Percentiles rank a stretch among this genome's conserved stretches.
These are phyloP conservation scores for Lyophyllum semitale DNA, from an alignment of 768 basidiomycete species.

Conservation along the genomic window DNA sequence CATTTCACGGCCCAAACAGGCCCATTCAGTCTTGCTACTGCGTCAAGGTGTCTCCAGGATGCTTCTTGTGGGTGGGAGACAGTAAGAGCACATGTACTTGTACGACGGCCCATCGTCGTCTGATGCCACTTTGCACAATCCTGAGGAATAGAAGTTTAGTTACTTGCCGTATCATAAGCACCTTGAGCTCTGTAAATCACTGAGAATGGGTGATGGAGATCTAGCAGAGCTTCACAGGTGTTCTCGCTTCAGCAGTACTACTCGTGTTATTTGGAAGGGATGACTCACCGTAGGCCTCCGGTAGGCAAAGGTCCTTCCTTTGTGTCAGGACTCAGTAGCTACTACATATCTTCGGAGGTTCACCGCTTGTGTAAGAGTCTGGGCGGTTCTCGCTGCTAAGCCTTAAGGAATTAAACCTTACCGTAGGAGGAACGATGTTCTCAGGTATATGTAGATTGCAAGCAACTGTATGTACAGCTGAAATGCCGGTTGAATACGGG, in stretches of 20 bases:
- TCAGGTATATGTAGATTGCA: not conserved
- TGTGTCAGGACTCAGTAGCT: too few relatives aligned
- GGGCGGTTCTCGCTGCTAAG: not conserved
- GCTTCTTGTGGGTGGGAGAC: not conserved
- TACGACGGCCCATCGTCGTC: not conserved
- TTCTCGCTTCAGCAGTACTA: too few relatives aligned
- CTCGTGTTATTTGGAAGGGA: not conserved
- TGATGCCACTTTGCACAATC: not conserved
- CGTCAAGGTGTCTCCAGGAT: not conserved
- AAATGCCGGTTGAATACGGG: not conserved
- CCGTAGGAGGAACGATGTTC: constrained; percentile 2
- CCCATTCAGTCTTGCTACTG: not conserved
- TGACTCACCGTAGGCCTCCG: not conserved
- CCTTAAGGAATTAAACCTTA: constrained; percentile 2
- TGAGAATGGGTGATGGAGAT: too few relatives aligned
- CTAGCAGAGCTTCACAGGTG: too few relatives aligned
- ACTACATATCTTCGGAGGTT: too few relatives aligned
- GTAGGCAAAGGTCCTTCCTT: too few relatives aligned
- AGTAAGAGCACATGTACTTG: not conserved
- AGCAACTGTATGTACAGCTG: not conserved
- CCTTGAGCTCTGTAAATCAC: not conserved
- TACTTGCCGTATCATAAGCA: not conserved
- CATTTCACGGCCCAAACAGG: not conserved
- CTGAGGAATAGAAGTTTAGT: not conserved
- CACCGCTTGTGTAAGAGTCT: not conserved